Evolutionary conservation across 176 grass and related monocot species (phyloP).

Genomic region (Oryza nivara): DNA sequence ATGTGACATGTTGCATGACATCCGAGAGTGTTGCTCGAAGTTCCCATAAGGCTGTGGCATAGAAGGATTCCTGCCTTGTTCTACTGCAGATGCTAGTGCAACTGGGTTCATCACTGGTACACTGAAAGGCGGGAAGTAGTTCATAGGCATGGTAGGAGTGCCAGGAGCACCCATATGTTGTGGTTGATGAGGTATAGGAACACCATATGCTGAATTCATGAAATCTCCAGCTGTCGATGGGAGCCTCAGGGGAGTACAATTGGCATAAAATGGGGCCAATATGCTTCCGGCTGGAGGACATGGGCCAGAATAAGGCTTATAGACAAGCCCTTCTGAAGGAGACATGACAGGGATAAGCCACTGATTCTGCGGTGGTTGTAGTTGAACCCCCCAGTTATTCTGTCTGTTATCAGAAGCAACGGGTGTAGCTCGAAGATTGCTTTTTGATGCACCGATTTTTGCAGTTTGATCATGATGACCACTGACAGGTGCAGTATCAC

Average conservation of each 20-base stretch:
- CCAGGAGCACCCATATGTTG: constrained; percentile 61
- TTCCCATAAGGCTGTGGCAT: constrained; percentile 43
- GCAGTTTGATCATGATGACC: constrained; percentile 32
- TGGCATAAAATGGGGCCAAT: constrained; percentile 68
- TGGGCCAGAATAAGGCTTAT: constrained; percentile 77
- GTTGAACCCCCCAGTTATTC: constrained; percentile 46
- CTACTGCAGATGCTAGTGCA: constrained; percentile 53
- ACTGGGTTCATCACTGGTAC: constrained; percentile 62
- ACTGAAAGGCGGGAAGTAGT: constrained; percentile 78
- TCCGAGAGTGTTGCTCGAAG: constrained; percentile 51
- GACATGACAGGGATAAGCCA: constrained; percentile 92
- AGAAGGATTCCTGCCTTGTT: constrained; percentile 56
- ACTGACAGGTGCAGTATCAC: constrained; percentile 32
- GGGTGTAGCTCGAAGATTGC: constrained; percentile 28
- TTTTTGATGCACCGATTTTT: constrained; percentile 15
- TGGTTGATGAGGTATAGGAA: constrained; percentile 56
- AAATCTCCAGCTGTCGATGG: constrained; percentile 60
- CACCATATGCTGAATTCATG: constrained; percentile 62
- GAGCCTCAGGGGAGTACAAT: constrained; percentile 53
- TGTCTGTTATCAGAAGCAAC: constrained; percentile 56
- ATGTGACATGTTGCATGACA: constrained; percentile 61
- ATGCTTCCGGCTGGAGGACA: constrained; percentile 85
- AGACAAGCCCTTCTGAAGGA: constrained; percentile 86
- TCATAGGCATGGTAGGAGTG: constrained; percentile 46
- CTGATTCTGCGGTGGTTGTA: constrained; percentile 56